Evolutionary conservation across 2,329 filamentous ascomycete species (phyloP), one percentile per base, ranked within the genome.

Genomic region (Diplodia intermedia): DNA sequence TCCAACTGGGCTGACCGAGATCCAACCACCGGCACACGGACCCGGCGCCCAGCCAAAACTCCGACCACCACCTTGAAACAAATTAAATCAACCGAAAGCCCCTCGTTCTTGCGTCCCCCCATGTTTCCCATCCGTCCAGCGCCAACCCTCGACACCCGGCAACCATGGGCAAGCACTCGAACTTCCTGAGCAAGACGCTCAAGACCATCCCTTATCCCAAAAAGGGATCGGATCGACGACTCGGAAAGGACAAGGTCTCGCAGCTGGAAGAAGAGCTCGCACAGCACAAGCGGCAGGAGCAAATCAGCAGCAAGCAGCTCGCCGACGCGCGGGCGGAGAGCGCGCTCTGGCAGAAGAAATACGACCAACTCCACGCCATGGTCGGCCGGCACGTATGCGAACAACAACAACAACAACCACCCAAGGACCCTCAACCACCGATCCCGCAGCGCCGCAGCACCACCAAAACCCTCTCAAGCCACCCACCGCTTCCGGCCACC

Each of bases 151-250:
- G 18, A 7, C 56, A 33, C 8, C 56, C 56, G n/a, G 7, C 56
- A 47, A 47, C 56, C 18, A 61, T 61, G 57, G 20, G 20, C 40
- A 49, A 49, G 18, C 40, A 38, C 23, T 4, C 40, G 14, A 33
- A 23, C 40, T 49, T 61, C 40, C 26, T 61, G 23, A 61, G 57
- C 57, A 61, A 49, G 26, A 33, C 57, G 23, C 57, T 61, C 57
- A 61, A 49, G 38, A 23, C 18, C 12, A 49, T 61, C 14, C 40
- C 57, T 4, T 49, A 12, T 15, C 26, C 47, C 40, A 61, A 33
- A 29, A 49, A 20, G 9, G 40, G 47, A 2, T 31, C 11, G 23
- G 40, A 61, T 29, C 54, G 36, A 14, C 18, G 15, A 8, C 54
- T 40, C 31, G 11, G n/a, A 11, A 40, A 61, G n/a, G 1, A 6